Evolutionary conservation across 495 filamentous ascomycete genomes (phyloP), one percentile per base, ranked within the genome.

Genomic region (Penicillium angulare): DNA sequence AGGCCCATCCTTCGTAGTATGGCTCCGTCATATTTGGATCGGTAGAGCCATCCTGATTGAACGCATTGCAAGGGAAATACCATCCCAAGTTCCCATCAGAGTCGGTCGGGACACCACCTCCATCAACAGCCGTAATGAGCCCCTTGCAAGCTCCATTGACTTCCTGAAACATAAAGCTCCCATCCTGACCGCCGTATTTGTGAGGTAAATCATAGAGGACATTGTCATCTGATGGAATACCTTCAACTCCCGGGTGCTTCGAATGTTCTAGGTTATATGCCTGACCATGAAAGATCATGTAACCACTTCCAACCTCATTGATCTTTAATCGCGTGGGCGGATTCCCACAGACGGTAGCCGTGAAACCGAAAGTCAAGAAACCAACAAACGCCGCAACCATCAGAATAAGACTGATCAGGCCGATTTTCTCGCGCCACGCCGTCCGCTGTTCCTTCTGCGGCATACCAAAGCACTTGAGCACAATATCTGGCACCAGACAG

Each of bases 391-490:
- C 81, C 63, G 88, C 92, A 61, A 97, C 90, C 48, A 90, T 67
- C 16, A 95, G 58, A 61, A 99, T 97, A 60, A 97, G 81, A 73
- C 90, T 95, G 64, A 97, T 87, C 47, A 99, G 75, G 5, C 95
- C 95, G 79, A 99, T 96, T 79, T 99, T 99, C 67, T 99, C 95
- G 49, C 95, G 84, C 95, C 95, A 99, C 15, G 95, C 95, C 55
- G 89, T 81, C 53, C 92, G 88, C 65, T 97, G 90, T 15, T 83
- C 89, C 68, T 87, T 93, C 39, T 86, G 72, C n/a, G 87, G 82
- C 78, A 89, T 96, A 29, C 91, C 92, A 59, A 89, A 89, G 65
- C 91, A 96, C 44, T 73, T 78, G 32, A 99, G 72, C 13, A 96
- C 67, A 46, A 89, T 86, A 60, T 91, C 88, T 0, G 95, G 95